A percentile compares a stretch with the other conserved stretches of the same genome.
These are phyloP conservation scores for Saccharomyces eubayanus DNA, from an alignment of 805 yeast genomes.

Conservation along the genomic window DNA sequence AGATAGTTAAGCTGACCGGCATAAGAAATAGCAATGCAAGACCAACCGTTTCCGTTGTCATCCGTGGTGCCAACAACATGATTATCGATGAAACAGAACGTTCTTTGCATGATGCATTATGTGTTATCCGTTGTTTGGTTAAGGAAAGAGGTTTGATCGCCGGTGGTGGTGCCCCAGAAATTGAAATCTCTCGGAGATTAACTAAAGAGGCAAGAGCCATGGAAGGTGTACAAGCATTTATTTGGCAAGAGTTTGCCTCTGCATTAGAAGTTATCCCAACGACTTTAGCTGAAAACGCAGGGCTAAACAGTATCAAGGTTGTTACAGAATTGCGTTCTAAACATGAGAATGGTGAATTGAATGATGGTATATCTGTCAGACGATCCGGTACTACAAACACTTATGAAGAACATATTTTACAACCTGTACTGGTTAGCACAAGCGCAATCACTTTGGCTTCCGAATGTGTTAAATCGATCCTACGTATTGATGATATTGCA, in stretches of 20 bases:
- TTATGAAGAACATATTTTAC: conserved; percentile 87
- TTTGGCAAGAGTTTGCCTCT: conserved; percentile 85
- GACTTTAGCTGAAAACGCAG: conserved; percentile 92
- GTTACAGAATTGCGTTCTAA: conserved; percentile 86
- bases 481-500: conserved; percentile 95
- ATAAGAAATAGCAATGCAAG: conserved; percentile 38
- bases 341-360: conserved; percentile 83
- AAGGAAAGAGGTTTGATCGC: conserved; percentile 87
- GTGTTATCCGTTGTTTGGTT: conserved; percentile 86
- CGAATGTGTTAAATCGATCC: conserved; percentile 90
- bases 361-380: conserved; percentile 94
- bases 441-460: conserved; percentile 92
- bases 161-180: conserved; percentile 98
- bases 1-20: conserved; percentile 80
- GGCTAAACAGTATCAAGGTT: conserved; percentile 81
- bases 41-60: conserved; percentile 75
- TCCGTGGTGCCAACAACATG: conserved; percentile 89
- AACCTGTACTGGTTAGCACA: conserved; percentile 90
- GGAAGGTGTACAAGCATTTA: conserved; percentile 82
- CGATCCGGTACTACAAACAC: conserved; percentile 90
- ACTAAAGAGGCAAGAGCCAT: conserved; percentile 61
- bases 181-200: conserved; percentile 73
- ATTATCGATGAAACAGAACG: conserved; percentile 95
- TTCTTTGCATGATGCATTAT: conserved; percentile 92
- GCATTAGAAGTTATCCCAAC: conserved; percentile 91